Conservation (phyloP, 2,329 filamentous ascomycete genomes). For the Mycosphaerella sp. region DNA sequence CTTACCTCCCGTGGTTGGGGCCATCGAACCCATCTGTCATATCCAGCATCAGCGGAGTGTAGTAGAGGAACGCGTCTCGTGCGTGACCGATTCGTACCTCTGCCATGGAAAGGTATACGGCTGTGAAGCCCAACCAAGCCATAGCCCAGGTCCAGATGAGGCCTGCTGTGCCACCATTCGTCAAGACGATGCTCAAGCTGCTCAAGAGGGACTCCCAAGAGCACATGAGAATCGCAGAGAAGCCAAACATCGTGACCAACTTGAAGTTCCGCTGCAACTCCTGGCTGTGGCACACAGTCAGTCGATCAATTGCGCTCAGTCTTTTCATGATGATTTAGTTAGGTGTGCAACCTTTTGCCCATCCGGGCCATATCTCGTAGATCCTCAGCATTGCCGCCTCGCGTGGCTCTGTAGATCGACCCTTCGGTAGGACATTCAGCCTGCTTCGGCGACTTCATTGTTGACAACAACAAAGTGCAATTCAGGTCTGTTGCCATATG, state of each 20-base stretch:
- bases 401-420: neutral
- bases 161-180: constrained; percentile 26
- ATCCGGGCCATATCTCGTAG: constrained; percentile 13
- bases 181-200: constrained; percentile 15
- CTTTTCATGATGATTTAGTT: too few relatives aligned
- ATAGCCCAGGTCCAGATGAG: constrained; percentile 15
- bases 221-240: constrained; percentile 25
- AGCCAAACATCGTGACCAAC: constrained; percentile 25
- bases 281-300: neutral
- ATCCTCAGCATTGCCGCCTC: constrained; percentile 7
- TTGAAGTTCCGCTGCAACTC: constrained; percentile 17
- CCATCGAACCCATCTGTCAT: constrained; percentile 19
- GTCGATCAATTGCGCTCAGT: too few relatives aligned
- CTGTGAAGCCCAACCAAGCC: constrained; percentile 16
- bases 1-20: constrained; percentile 35
- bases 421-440: neutral
- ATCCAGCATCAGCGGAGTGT: neutral
- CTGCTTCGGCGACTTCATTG: neutral
- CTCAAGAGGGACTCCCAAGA: constrained; percentile 24
- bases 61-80: neutral
- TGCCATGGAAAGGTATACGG: constrained; percentile 17
- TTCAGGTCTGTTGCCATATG: neutral
- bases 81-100: constrained; percentile 5
- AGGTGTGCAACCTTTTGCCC: constrained; percentile 6
- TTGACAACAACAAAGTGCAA: neutral